phyloP scores from a whole-genome alignment of 208 protist species.

The Acanthamoeba sp. region DNA sequence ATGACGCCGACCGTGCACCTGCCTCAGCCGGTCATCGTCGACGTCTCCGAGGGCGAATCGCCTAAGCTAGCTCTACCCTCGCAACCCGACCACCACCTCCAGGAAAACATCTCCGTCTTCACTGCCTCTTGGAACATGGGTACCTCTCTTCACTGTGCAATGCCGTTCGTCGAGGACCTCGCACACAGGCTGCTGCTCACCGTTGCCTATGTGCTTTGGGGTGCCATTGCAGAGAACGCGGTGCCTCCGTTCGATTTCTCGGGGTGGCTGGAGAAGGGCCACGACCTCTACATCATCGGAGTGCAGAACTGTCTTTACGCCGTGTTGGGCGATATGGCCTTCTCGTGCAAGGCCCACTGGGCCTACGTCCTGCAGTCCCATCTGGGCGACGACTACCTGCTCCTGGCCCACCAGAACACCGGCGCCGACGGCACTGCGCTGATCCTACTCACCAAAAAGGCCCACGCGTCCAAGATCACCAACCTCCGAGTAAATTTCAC shows the following conservation, averaged over 20 bases:
- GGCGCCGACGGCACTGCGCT: conserved; percentile 63
- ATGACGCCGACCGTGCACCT: neutral
- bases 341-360: conserved; percentile 74
- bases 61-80: conserved; percentile 2
- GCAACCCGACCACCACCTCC: conserved; percentile 20
- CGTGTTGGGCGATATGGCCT: neutral
- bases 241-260: conserved; percentile 42
- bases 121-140: conserved; percentile 60
- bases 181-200: too few relatives aligned
- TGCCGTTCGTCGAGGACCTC: too few relatives aligned
- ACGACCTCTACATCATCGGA: conserved; percentile 61
- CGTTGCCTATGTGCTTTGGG: neutral
- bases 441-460: conserved; percentile 1
- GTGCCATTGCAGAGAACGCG: neutral
- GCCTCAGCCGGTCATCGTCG: neutral
- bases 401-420: conserved; percentile 32
- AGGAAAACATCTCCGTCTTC: conserved; percentile 54
- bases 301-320: conserved; percentile 70
- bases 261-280: conserved; percentile 48
- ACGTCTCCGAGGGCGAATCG: neutral
- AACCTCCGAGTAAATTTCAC: conserved; percentile 9
- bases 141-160: neutral
- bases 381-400: conserved; percentile 49
- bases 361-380: conserved; percentile 49
- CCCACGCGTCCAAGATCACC: conserved; percentile 19